Base-by-base conservation (phyloP, 768 basidiomycete genomes). In the Boletus tomentosulus region DNA sequence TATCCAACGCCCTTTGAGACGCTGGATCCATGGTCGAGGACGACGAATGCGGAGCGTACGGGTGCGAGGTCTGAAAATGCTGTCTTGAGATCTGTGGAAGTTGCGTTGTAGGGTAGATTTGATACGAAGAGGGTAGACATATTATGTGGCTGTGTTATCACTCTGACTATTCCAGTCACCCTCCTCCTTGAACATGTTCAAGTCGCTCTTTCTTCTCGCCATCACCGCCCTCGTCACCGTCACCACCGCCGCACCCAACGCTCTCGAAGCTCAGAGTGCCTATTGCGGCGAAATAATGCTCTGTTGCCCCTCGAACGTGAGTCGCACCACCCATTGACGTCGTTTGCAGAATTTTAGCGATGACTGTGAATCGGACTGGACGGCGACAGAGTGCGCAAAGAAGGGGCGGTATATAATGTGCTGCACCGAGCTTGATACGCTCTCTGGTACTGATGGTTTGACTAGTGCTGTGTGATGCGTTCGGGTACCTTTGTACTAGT, bases 11-110 rank as follows among this genome's bases (percentile, higher is more conserved):
- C 96, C 67, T 98, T 97, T 1, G 92, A 94, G 5, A 81, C 73
- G 16, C 84, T 83, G 1, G 83, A 80, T 33, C 79, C 86, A 8
- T 80, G 84, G 51, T 94, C 87, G 12, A 85, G 82, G 19, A 98
- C 97, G 7, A 99, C 86, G 64, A 99, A 98, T 0, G 94, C 95
- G 19, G 88, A 86, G 35, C 93, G 83, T 15, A 99, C 89, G 28
- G 97, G 97, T 1, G 93, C 97, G 58, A 97, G 82, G 69, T 95
- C 92, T 7, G 95, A 98, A 75, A 98, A 97, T 22, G 95, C 81
- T 0, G 94, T 93, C 62, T 91, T 83, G 28, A 98, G 77, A 71
- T 97, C 93, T 45, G 85, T 86, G 7, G 92, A 91, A 9, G 97
- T 98, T 53, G 86, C 91, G 39, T 84, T 82, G 67, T 91, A 95